Base-by-base conservation (phyloP, 1,139 yeast species). In the Nematodospora anomalae region DNA sequence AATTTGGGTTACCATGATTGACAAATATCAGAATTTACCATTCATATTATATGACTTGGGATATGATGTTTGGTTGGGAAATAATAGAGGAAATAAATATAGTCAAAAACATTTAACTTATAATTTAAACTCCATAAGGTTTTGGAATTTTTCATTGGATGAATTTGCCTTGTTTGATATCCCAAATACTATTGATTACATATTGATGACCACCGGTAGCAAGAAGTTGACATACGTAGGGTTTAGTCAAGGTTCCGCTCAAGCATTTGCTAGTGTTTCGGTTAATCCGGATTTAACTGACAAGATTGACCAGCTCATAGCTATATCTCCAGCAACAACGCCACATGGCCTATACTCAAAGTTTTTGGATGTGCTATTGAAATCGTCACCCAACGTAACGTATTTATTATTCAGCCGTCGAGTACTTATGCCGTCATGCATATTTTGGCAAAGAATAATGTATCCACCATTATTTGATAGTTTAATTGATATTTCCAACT, bases 301-400 rank as follows among this genome's bases (percentile, higher is more conserved):
- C 7, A 83, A 85, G 52, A 77, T 90, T 35, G 79, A 79, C 22
- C 74, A 78, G 46, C 76, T 90, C 43, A 76, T 90, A 36, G 95
- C 94, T 4, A 74, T 87, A 28, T 86, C 96, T 0, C 97, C 97
- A 1, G 97, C 97, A 1, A 85, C 95, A 63, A 87, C 97, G 0
- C 97, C 97, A 0, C 85, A 80, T 35, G 94, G 95, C 1, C 67
- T 90, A 16, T 80, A 83, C 44, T 85, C 90, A 46, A 73, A 76
- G 53, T 66, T 89, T 40, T 80, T 87, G 24, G 95, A 88, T 54
- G 73, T 89, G 0, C 67, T 90, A 29, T 76, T 86, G 46, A 82
- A 86, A 51, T 76, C 95, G 6, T 80, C 89, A 2, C 97, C 97
- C 2, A 74, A 80, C 37, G 61, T 88, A 28, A 71, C 90, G 52